Evolutionary conservation across 2,329 filamentous ascomycete genomes (phyloP).

Genomic region (Neonectria ditissima): DNA sequence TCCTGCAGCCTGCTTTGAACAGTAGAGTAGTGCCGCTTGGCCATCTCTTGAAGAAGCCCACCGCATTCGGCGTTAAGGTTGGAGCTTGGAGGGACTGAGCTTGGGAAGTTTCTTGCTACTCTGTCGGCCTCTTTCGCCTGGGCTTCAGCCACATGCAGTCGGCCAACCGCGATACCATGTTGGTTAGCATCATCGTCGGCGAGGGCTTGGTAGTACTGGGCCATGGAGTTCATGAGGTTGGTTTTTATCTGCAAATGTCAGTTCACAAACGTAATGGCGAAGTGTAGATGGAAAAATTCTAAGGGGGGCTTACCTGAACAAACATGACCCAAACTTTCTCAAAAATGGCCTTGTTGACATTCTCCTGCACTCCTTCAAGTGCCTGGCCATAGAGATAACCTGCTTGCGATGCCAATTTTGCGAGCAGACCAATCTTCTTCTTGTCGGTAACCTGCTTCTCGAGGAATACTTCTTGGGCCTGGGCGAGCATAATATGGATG

Average conservation of each 20-base stretch:
- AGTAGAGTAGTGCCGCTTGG: slow-evolving; percentile 82
- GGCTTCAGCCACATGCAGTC: slow-evolving; percentile 83
- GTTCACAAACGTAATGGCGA: slow-evolving; percentile 12
- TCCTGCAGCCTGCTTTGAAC: slow-evolving; percentile 85
- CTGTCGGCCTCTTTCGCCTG: slow-evolving; percentile 83
- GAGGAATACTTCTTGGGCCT: slow-evolving; percentile 96
- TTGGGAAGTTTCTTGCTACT: slow-evolving; percentile 83
- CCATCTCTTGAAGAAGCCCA: slow-evolving; percentile 78
- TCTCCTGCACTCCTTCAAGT: slow-evolving; percentile 90
- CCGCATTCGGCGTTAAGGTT: slow-evolving; percentile 88
- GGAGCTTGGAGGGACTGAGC: slow-evolving; percentile 80
- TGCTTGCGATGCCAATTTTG: slow-evolving; percentile 92
- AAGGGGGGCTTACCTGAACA: slow-evolving; percentile 69
- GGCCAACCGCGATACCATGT: slow-evolving; percentile 85
- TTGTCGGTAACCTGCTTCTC: slow-evolving; percentile 95
- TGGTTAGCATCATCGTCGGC: slow-evolving; percentile 90
- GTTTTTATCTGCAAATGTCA: slow-evolving; percentile 72
- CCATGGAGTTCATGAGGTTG: slow-evolving; percentile 83
- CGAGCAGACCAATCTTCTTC: slow-evolving; percentile 91
- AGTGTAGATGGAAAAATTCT: not conserved
- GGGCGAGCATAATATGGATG: slow-evolving; percentile 92
- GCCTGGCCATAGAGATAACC: slow-evolving; percentile 89
- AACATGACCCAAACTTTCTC: slow-evolving; percentile 93
- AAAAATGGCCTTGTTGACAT: slow-evolving; percentile 90
- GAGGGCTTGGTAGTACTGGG: slow-evolving; percentile 93